Evolutionary conservation across 306 rosid genomes (phyloP), one percentile per base, ranked within the genome.

Genomic region (Morella rubra): DNA sequence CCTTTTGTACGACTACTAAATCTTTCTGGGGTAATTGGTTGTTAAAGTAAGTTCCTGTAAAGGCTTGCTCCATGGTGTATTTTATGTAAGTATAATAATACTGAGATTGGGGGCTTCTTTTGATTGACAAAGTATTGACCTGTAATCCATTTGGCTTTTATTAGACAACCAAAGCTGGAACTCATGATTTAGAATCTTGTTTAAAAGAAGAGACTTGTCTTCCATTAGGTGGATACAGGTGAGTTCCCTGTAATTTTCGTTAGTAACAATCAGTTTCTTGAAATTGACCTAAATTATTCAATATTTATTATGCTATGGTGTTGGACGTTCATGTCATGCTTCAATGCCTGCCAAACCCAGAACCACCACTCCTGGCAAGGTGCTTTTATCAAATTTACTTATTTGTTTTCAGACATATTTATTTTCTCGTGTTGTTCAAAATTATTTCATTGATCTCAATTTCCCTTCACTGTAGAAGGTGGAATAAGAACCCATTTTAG

Each of bases 191-290:
- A 20, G 83, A 84, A 85, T 86, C 98, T 79, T 93, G 98, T 82
- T 84, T 90, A 79, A 80, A 82, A 78, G 96, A 90, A 81, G 84
- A 49, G 76, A 82, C 93, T 14, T 93, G 98, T 79, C 96, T 90
- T 77, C 98, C 98, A 24, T 89, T 93, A 87, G 97, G 98, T 81
- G 98, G 98, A 90, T 93, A 91, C 96, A 93, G 98, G 97, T 91
- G 85, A 81, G 77, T 81, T 85, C 80, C 83, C 54, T 77, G 46
- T n/a, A n/a, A n/a, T n/a, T n/a, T n/a, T n/a, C n/a, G n/a, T n/a
- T n/a, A n/a, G n/a, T n/a, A n/a, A n/a, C n/a, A n/a, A n/a, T n/a
- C n/a, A n/a, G n/a, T n/a, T n/a, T n/a, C n/a, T n/a, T n/a, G n/a
- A n/a, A n/a, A n/a, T n/a, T 51, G 55, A 51, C 55, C 13, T 0